Evolutionary conservation across 192 early-diverging fungal genomes (phyloP), one percentile per base, ranked within the genome.

Genomic region (Linnemannia zychae): DNA sequence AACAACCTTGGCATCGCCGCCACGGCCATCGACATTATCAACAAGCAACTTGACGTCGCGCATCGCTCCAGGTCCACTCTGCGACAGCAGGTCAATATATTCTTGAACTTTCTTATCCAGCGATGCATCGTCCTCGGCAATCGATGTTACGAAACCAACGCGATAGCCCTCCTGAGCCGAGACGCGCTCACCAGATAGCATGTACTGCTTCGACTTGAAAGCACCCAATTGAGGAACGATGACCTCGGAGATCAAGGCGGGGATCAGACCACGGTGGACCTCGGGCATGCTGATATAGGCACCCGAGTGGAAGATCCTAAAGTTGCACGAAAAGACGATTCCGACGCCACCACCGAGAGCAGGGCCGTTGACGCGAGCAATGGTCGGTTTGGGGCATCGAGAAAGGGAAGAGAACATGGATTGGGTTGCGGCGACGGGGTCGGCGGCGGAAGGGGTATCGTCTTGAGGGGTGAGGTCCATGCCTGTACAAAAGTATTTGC

Each of bases 401-500:
- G 87, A 79, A 3, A 94, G 63, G 24, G 77, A 83, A 11, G 88
- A 76, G 77, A 88, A 94, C 69, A 93, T 77, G 31, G 52, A 85
- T 86, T 71, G 87, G 50, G 63, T 87, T 48, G 46, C 81, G 78
- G 87, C 70, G 28, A 83, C 77, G n/a, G 80, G 71, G 20, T 88
- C 72, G 16, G 69, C 38, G 3, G 73, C 65, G 20, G 76, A 78
- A 15, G 81, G 74, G 15, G 87, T 76, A 33, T 80, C 49, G n/a
- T 78, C 82, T 44, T 86, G 76, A 11, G 71, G 46, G 12, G 86
- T 84, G 52, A 94, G 87, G 76, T 93, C 91, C 90, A 94, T 92
- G 33, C 93, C 93, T 13, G 92, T 91, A 68, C 92, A 92, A 84
- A 94, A 94, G 69, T 88, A 94, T 44, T 92, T 92, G 33, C 93